Conservation (phyloP, 176 grass and related monocot species). For the Hordeum marinum region DNA sequence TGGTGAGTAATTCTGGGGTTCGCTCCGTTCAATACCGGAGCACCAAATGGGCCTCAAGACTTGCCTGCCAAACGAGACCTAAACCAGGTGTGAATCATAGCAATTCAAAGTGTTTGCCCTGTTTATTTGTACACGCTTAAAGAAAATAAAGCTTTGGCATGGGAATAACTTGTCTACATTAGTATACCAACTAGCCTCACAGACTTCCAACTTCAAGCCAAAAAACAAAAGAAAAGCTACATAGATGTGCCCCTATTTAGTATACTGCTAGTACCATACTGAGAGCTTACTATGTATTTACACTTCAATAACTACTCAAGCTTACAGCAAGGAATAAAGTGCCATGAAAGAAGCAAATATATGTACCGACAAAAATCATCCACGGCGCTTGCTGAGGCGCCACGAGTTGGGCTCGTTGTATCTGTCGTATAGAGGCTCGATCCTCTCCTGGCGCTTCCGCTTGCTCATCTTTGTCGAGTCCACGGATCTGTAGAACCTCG, state of each 20-base stretch:
- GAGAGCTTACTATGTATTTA: constrained; percentile 8
- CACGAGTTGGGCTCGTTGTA: constrained; percentile 44
- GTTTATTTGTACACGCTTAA: too few relatives aligned
- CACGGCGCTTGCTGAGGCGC: constrained; percentile 63
- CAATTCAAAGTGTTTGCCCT: too few relatives aligned
- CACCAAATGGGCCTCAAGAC: too few relatives aligned
- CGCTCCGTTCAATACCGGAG: too few relatives aligned
- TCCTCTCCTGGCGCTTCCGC: constrained; percentile 59
- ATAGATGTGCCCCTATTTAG: neutral
- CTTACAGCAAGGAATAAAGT: neutral
- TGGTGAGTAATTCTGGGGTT: too few relatives aligned
- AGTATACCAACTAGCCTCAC: neutral
- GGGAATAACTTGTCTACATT: too few relatives aligned
- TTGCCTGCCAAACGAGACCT: too few relatives aligned
- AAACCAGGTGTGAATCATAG: too few relatives aligned
- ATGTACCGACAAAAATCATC: constrained; percentile 5
- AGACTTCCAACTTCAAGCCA: neutral
- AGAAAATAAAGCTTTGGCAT: too few relatives aligned
- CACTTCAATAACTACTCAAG: neutral
- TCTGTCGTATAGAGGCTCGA: constrained; percentile 56
- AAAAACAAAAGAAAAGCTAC: neutral
- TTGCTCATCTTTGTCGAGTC: constrained; percentile 53
- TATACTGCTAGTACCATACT: neutral
- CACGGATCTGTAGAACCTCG: constrained; percentile 52
- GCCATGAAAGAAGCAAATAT: neutral